A percentile compares a stretch with the other conserved stretches of the same genome.
phyloP scores from a whole-genome alignment of 2,329 filamentous ascomycete species.

The Cordyceps fumosorosea region DNA sequence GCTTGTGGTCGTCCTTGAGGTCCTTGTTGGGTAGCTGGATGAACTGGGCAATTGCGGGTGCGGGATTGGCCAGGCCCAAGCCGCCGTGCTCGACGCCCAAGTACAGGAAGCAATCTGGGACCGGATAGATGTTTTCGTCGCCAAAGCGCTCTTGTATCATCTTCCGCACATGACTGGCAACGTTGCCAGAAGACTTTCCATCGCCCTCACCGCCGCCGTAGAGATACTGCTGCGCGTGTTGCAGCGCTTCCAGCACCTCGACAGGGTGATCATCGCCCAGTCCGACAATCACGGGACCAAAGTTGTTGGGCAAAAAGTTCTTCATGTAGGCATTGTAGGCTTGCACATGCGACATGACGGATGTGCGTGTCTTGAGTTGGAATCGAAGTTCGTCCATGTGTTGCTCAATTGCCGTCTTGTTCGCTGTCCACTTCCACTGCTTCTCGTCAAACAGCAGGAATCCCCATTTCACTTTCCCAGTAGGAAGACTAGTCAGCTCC shows the following conservation, averaged over 20 bases:
- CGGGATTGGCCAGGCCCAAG: slow-evolving; percentile 32
- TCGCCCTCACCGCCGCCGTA: not conserved
- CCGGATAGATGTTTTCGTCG: slow-evolving; percentile 19
- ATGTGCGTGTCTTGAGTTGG: slow-evolving; percentile 46
- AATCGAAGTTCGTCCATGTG: slow-evolving; percentile 50
- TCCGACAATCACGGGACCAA: slow-evolving; percentile 43
- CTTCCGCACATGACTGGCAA: slow-evolving; percentile 39
- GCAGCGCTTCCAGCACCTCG: slow-evolving; percentile 9
- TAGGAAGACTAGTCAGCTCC: slow-evolving; percentile 32
- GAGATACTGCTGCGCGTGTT: slow-evolving; percentile 4
- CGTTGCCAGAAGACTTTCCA: slow-evolving; percentile 33
- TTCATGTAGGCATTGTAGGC: slow-evolving; percentile 54
- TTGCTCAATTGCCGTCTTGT: slow-evolving; percentile 34
- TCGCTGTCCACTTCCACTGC: slow-evolving; percentile 7
- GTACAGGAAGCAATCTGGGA: slow-evolving; percentile 36
- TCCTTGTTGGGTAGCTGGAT: slow-evolving; percentile 1
- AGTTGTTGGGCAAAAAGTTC: slow-evolving; percentile 52
- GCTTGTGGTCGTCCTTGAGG: not conserved
- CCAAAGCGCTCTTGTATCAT: slow-evolving; percentile 44
- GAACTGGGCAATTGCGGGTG: slow-evolving; percentile 6
- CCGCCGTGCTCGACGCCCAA: slow-evolving; percentile 34
- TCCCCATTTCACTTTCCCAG: slow-evolving; percentile 51
- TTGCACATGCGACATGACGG: slow-evolving; percentile 51
- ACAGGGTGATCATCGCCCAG: slow-evolving; percentile 9
- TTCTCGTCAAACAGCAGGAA: slow-evolving; percentile 45